phyloP scores from a whole-genome alignment of 2,329 filamentous ascomycete species.

The Aplosporella prunicola region DNA sequence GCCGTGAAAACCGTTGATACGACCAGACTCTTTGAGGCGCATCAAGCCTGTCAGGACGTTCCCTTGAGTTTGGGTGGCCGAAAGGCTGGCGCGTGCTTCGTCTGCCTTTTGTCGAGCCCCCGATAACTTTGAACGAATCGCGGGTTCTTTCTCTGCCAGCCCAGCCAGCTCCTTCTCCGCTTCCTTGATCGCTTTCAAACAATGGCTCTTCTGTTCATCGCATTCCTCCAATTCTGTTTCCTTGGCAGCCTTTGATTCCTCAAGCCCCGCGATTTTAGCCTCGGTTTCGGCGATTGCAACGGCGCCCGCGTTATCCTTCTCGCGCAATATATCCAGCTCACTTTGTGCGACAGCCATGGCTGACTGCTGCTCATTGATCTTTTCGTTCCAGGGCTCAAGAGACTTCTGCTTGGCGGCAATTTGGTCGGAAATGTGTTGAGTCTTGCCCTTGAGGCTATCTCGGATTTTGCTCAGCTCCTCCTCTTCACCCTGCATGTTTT shows the following conservation, averaged over 20 bases:
- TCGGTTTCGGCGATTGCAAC: constrained; percentile 77
- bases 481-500: constrained; percentile 68
- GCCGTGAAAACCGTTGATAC: constrained; percentile 95
- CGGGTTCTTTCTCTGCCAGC: constrained; percentile 67
- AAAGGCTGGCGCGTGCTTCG: constrained; percentile 82
- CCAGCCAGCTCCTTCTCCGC: constrained; percentile 64
- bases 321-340: constrained; percentile 81
- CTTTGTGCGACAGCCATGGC: constrained; percentile 90
- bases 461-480: constrained; percentile 73
- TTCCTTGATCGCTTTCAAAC: constrained; percentile 66
- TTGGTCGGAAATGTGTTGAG: constrained; percentile 84
- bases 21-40: constrained; percentile 89
- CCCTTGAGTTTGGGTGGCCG: constrained; percentile 82
- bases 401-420: constrained; percentile 89
- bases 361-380: constrained; percentile 93
- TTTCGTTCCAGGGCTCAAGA: constrained; percentile 91
- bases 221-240: constrained; percentile 65
- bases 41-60: constrained; percentile 87
- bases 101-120: constrained; percentile 89
- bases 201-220: constrained; percentile 58
- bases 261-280: constrained; percentile 63
- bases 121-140: constrained; percentile 74
- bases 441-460: constrained; percentile 87
- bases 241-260: constrained; percentile 63
- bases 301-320: constrained; percentile 80